phyloP scores from a whole-genome alignment of 345 rosid species.

The Citrus cavaleriei region DNA sequence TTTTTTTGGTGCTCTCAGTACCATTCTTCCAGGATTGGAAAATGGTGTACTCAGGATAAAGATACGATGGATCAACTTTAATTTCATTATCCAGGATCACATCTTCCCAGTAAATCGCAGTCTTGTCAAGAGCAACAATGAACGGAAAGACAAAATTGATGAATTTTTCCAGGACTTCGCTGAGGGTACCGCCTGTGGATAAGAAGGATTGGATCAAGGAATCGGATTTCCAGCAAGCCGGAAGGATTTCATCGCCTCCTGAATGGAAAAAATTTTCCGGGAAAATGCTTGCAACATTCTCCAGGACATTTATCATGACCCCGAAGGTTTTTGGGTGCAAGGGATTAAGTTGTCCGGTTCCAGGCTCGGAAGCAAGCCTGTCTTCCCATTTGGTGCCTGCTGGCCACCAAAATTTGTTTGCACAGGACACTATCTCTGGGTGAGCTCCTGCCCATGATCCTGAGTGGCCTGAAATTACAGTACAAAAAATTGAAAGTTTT shows the following conservation, averaged over 20 bases:
- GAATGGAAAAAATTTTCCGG: constrained; percentile 71
- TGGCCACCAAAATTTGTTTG: constrained; percentile 89
- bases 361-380: constrained; percentile 75
- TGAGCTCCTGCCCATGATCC: constrained; percentile 62
- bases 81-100: constrained; percentile 46
- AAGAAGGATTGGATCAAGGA: constrained; percentile 54
- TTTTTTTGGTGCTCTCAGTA: constrained; percentile 52
- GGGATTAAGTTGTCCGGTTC: constrained; percentile 86
- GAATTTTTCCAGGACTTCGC: constrained; percentile 64
- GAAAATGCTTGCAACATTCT: constrained; percentile 42
- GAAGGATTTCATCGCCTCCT: constrained; percentile 70
- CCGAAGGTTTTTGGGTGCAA: constrained; percentile 65
- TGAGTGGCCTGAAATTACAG: background rate
- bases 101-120: constrained; percentile 86
- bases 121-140: constrained; percentile 60
- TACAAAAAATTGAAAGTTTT: background rate
- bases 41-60: constrained; percentile 56
- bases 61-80: constrained; percentile 45
- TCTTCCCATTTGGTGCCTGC: constrained; percentile 54
- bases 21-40: constrained; percentile 88
- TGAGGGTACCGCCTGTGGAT: constrained; percentile 58
- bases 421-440: constrained; percentile 75
- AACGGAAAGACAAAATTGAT: constrained; percentile 54
- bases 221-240: constrained; percentile 82
- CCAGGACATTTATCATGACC: constrained; percentile 58